Percentiles rank a stretch among this genome's conserved stretches.
These are phyloP conservation scores for Discostella pseudostelligera DNA, from an alignment of 108 stramenopile genomes.

Conservation along the genomic window DNA sequence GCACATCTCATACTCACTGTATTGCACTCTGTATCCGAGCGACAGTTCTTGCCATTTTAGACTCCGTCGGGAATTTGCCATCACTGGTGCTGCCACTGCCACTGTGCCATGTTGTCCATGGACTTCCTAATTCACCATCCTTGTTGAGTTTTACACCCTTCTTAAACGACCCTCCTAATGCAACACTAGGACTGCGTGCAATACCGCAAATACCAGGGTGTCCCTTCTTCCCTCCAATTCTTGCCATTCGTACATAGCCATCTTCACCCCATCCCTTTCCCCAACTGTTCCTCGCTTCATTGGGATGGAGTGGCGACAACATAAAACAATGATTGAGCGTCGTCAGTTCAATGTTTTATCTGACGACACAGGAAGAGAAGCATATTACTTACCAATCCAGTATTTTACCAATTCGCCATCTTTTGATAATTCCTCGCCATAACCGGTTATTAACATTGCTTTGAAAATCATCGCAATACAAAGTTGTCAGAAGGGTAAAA, in stretches of 20 bases:
- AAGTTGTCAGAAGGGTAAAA: slow-evolving; percentile 5
- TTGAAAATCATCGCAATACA: not conserved
- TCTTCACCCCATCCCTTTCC: slow-evolving; percentile 73
- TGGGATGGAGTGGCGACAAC: not conserved
- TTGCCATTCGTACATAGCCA: slow-evolving; percentile 63
- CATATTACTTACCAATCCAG: slow-evolving; percentile 45
- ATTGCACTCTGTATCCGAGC: slow-evolving; percentile 28
- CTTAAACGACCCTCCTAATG: slow-evolving; percentile 56
- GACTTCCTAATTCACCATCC: slow-evolving; percentile 6
- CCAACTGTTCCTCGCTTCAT: slow-evolving; percentile 63
- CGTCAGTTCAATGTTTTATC: slow-evolving; percentile 5
- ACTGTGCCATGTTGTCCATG: not conserved
- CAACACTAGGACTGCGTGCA: slow-evolving; percentile 71
- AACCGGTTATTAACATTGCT: slow-evolving; percentile 64
- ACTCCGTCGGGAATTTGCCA: slow-evolving; percentile 3
- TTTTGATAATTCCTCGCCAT: slow-evolving; percentile 47
- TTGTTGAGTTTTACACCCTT: slow-evolving; percentile 14
- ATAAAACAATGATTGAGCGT: slow-evolving; percentile 1
- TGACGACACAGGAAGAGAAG: not conserved
- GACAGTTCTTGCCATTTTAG: slow-evolving; percentile 16
- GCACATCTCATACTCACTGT: slow-evolving; percentile 9
- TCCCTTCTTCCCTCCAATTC: slow-evolving; percentile 54
- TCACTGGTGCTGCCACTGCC: not conserved
- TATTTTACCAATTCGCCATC: slow-evolving; percentile 42
- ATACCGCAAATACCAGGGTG: slow-evolving; percentile 72